Percentiles rank a stretch among this genome's conserved stretches.
phyloP scores from a whole-genome alignment of 2,329 filamentous ascomycete species.

The Ophiostoma himal-ulmi region DNA sequence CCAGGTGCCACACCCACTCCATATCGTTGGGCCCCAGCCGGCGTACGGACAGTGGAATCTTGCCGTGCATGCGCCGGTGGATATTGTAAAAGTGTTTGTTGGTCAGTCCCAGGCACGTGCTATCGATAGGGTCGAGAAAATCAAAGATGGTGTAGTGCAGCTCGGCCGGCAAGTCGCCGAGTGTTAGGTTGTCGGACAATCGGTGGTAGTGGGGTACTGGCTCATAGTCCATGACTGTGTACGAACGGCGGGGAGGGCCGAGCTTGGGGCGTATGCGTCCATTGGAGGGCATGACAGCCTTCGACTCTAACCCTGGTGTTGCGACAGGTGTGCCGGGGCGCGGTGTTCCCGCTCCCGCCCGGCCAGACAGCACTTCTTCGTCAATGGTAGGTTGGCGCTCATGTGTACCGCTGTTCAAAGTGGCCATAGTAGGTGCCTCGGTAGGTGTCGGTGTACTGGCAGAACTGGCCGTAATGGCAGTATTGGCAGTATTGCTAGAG shows the following conservation, averaged over 20 bases:
- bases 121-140: slow-evolving; percentile 59
- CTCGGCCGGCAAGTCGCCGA: slow-evolving; percentile 52
- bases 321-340: background rate
- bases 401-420: background rate
- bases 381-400: slow-evolving; percentile 23
- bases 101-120: slow-evolving; percentile 55
- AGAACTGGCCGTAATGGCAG: background rate
- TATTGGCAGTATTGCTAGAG: background rate
- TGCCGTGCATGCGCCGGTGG: slow-evolving; percentile 51
- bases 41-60: slow-evolving; percentile 51
- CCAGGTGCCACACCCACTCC: slow-evolving; percentile 58
- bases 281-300: background rate
- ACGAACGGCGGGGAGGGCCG: slow-evolving; percentile 48
- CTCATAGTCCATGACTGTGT: slow-evolving; percentile 57
- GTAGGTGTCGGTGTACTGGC: background rate
- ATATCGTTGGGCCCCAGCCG: slow-evolving; percentile 57
- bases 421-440: background rate
- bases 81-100: slow-evolving; percentile 54
- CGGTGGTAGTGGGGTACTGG: slow-evolving; percentile 47
- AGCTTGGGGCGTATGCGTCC: slow-evolving; percentile 33
- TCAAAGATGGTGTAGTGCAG: slow-evolving; percentile 57
- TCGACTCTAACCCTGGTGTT: background rate
- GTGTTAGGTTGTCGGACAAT: slow-evolving; percentile 41
- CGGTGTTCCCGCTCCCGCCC: background rate
- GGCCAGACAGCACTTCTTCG: slow-evolving; percentile 18